Evolutionary conservation across 352 stramenopile species (phyloP).

Genomic region (Phytophthora litchii): DNA sequence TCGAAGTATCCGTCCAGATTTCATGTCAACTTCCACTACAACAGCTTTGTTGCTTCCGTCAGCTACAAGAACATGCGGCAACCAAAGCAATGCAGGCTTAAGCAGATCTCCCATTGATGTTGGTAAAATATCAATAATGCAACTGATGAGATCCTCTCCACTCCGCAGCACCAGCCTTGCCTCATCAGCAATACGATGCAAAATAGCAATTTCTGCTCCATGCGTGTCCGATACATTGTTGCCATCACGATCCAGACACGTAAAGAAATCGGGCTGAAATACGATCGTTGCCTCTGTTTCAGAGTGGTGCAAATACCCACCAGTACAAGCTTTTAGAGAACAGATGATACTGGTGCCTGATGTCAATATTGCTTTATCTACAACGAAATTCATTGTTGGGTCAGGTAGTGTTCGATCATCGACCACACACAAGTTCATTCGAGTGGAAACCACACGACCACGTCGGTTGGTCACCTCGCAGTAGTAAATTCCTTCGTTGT

Average conservation of each 20-base stretch:
- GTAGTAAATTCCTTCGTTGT: conserved; percentile 65
- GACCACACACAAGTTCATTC: conserved; percentile 50
- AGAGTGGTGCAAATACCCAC: conserved; percentile 38
- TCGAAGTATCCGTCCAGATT: conserved; percentile 29
- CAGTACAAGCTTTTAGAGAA: conserved; percentile 43
- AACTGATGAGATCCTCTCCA: conserved; percentile 49
- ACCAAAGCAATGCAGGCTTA: conserved; percentile 35
- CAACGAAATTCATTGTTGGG: conserved; percentile 45
- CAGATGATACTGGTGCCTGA: conserved; percentile 27
- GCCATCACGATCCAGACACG: conserved; percentile 44
- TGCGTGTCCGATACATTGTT: conserved; percentile 53
- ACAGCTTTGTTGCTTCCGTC: conserved; percentile 11
- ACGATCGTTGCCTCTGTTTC: conserved; percentile 43
- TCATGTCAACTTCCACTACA: conserved; percentile 35
- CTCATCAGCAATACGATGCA: conserved; percentile 1
- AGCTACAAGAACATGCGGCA: conserved; percentile 31
- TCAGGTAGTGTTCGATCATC: conserved; percentile 50
- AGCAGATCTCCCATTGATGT: conserved; percentile 31
- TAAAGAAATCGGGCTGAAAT: conserved; percentile 58
- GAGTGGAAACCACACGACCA: conserved; percentile 35
- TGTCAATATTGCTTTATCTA: conserved; percentile 29
- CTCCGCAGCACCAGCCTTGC: conserved; percentile 13
- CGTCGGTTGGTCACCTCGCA: conserved; percentile 69
- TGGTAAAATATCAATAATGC: conserved; percentile 52
- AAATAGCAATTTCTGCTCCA: conserved; percentile 59